phyloP scores from a whole-genome alignment of 495 filamentous ascomycete species.

The Penicillium soppii region DNA sequence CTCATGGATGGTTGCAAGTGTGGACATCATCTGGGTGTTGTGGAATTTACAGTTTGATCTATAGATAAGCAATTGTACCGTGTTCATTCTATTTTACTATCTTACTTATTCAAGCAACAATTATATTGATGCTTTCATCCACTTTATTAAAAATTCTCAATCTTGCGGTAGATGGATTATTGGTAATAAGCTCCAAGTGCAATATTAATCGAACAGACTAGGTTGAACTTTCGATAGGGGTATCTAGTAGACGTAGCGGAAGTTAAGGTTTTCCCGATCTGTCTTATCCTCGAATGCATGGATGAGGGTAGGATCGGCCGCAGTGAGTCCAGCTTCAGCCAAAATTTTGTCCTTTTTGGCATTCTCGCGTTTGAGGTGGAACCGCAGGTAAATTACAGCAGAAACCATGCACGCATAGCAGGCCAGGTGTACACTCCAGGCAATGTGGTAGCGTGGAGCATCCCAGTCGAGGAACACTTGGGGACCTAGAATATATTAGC shows the following conservation, averaged over 20 bases:
- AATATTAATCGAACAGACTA: too few relatives aligned
- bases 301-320: slow-evolving; percentile 30
- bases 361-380: slow-evolving; percentile 37
- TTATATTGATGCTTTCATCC: too few relatives aligned
- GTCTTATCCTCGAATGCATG: slow-evolving; percentile 51
- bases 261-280: slow-evolving; percentile 46
- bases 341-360: slow-evolving; percentile 40
- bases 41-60: too few relatives aligned
- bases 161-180: too few relatives aligned
- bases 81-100: too few relatives aligned
- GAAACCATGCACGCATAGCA: slow-evolving; percentile 40
- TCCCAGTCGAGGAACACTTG: slow-evolving; percentile 43
- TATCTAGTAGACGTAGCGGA: slow-evolving; percentile 48
- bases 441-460: slow-evolving; percentile 39
- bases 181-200: too few relatives aligned
- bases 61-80: too few relatives aligned
- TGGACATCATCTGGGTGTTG: too few relatives aligned
- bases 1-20: too few relatives aligned
- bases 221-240: too few relatives aligned
- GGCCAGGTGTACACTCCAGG: slow-evolving; percentile 43
- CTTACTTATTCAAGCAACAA: too few relatives aligned
- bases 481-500: slow-evolving; percentile 34
- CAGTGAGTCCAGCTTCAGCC: slow-evolving; percentile 23
- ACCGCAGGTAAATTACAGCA: slow-evolving; percentile 37
- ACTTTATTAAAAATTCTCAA: too few relatives aligned